Evolutionary conservation across 2,329 filamentous ascomycete species (phyloP).

Genomic region (Verticillium albo-atrum): DNA sequence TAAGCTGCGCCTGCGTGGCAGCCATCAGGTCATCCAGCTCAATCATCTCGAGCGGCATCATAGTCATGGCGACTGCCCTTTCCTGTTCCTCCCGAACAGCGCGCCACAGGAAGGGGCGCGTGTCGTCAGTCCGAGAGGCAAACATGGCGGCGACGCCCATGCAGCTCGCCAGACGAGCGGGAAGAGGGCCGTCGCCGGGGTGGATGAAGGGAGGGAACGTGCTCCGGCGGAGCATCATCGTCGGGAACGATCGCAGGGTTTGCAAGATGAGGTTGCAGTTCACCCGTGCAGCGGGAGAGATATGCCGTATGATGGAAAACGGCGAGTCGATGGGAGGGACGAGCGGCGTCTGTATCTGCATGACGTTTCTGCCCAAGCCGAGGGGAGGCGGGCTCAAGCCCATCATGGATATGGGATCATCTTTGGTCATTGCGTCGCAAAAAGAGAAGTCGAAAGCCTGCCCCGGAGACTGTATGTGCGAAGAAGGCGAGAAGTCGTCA

Average conservation of each 20-base stretch:
- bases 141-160: slow-evolving; percentile 7
- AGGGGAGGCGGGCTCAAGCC: background rate
- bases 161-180: slow-evolving; percentile 5
- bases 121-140: slow-evolving; percentile 4
- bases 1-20: slow-evolving; percentile 6
- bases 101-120: slow-evolving; percentile 4
- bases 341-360: background rate
- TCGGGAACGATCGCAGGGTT: slow-evolving; percentile 2
- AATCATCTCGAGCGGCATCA: too few species aligned
- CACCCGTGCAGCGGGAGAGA: background rate
- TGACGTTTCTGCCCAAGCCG: background rate
- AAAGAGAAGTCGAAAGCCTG: background rate
- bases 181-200: slow-evolving; percentile 3
- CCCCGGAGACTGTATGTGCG: background rate
- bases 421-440: background rate
- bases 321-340: background rate
- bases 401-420: background rate
- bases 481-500: background rate
- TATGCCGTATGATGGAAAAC: background rate
- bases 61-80: background rate
- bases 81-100: slow-evolving; percentile 5
- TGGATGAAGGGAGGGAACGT: slow-evolving; percentile 11
- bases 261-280: slow-evolving; percentile 1
- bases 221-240: slow-evolving; percentile 9
- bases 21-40: slow-evolving; percentile 2